Evolutionary conservation across 2,329 filamentous ascomycete species (phyloP).

Genomic region (Botrytis fragariae): DNA sequence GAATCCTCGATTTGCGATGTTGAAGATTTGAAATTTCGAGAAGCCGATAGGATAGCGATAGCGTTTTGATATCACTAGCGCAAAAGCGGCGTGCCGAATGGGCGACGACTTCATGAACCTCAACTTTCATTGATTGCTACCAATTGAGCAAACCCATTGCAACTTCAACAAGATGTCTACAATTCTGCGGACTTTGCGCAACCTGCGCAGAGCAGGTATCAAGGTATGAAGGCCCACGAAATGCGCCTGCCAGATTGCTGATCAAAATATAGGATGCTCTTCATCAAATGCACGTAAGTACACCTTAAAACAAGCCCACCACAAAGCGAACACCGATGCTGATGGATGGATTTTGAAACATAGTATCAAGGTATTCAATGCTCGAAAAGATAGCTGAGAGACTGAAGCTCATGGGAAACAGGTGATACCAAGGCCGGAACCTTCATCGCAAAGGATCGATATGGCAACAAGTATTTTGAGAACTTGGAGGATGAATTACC

Average conservation of each 20-base stretch:
- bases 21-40: slow-evolving; percentile 17
- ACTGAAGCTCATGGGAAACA: slow-evolving; percentile 41
- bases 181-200: slow-evolving; percentile 77
- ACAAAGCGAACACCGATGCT: slow-evolving; percentile 26
- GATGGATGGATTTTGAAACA: slow-evolving; percentile 23
- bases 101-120: slow-evolving; percentile 20
- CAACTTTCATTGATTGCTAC: slow-evolving; percentile 18
- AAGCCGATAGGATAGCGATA: slow-evolving; percentile 11
- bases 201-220: slow-evolving; percentile 82
- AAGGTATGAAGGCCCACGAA: slow-evolving; percentile 58
- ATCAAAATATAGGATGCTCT: slow-evolving; percentile 69
- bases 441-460: slow-evolving; percentile 80
- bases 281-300: slow-evolving; percentile 87
- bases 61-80: slow-evolving; percentile 23
- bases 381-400: neutral
- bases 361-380: slow-evolving; percentile 36
- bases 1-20: neutral
- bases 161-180: slow-evolving; percentile 74
- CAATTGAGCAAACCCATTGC: slow-evolving; percentile 30
- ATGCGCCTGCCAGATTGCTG: slow-evolving; percentile 36
- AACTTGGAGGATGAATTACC: slow-evolving; percentile 88
- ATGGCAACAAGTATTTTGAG: slow-evolving; percentile 97
- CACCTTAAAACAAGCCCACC: slow-evolving; percentile 27
- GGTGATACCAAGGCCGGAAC: slow-evolving; percentile 95
- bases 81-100: slow-evolving; percentile 28